Base-by-base conservation (phyloP, 2,329 filamentous ascomycete species). In the Apiospora aurea region DNA sequence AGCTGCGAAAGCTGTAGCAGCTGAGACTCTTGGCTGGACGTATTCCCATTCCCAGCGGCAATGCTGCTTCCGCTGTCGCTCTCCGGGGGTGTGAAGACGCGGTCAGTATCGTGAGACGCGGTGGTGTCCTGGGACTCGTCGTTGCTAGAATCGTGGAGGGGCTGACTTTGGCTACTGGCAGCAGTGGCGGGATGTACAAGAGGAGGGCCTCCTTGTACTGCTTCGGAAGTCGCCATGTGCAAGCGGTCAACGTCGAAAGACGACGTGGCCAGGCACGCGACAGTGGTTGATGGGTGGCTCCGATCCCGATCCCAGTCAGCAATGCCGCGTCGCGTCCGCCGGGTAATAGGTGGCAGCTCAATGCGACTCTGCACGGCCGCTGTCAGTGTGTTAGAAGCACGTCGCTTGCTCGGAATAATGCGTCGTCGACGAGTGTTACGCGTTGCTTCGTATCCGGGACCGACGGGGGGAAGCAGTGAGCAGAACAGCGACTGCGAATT, bases 1-100 rank as follows among this genome's bases (percentile, higher is more conserved):
- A 90, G 82, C 73, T 89, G 85, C 7, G 89, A 90, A n/a, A 90
- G 81, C 73, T 87, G 87, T 21, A 88, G 82, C 67, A 91, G 78
- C 76, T 91, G 89, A 44, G 84, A 89, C 47, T 87, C 85, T 74
- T 88, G 87, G 74, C 87, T 87, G n/a, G 85, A 84, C 49, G 78
- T 81, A 69, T 83, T 83, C 67, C 78, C 80, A 75, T 80, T 85
- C 75, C 73, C 77, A 75, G 82, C 76, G 73, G 80, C 78, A 74
- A 82, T 77, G 75, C 85, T 82, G 75, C 81, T 74, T 73, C 81
- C 81, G 70, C 82, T 83, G 73, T 84, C 83, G 78, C 83, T 85
- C 43, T 78, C 80, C 53, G 83, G 80, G 69, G 84, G 84, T 57
- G 83, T 85, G 75, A 85, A 85, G 72, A 85, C 80, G 75, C 79